These are phyloP conservation scores for Aspergillus kassunensis DNA, from an alignment of 495 filamentous ascomycete species.

Conservation along the genomic window DNA sequence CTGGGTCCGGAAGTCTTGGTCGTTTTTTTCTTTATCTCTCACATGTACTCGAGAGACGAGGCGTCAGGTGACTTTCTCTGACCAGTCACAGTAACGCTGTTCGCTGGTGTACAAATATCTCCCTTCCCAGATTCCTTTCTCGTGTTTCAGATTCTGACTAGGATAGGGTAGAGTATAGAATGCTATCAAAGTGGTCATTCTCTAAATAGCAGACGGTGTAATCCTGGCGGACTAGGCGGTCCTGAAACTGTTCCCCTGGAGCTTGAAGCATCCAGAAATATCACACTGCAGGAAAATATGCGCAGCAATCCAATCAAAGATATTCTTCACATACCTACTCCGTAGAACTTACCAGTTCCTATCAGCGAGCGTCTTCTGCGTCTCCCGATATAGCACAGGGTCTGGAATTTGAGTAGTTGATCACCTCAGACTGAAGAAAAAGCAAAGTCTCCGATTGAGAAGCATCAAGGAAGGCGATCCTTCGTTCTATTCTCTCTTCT, in stretches of 20 bases:
- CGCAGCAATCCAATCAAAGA: not conserved
- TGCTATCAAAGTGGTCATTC: not conserved
- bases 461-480: conserved; percentile 3
- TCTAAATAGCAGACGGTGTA: not conserved
- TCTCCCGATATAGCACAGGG: no score
- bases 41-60: no score
- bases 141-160: not conserved
- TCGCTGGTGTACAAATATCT: no score
- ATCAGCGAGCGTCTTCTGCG: not conserved
- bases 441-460: not conserved
- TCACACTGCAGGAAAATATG: not conserved
- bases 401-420: no score
- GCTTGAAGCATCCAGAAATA: not conserved
- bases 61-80: no score
- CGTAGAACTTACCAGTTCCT: no score
- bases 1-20: no score
- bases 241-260: not conserved
- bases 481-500: conserved; percentile 4
- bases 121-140: not conserved
- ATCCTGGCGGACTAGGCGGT: not conserved
- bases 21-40: no score
- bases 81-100: no score
- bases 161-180: not conserved
- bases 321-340: no score
- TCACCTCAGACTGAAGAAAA: conserved; percentile 4